Evolutionary conservation across 495 filamentous ascomycete genomes (phyloP).

Genomic region (Mycothermus thermophilus): DNA sequence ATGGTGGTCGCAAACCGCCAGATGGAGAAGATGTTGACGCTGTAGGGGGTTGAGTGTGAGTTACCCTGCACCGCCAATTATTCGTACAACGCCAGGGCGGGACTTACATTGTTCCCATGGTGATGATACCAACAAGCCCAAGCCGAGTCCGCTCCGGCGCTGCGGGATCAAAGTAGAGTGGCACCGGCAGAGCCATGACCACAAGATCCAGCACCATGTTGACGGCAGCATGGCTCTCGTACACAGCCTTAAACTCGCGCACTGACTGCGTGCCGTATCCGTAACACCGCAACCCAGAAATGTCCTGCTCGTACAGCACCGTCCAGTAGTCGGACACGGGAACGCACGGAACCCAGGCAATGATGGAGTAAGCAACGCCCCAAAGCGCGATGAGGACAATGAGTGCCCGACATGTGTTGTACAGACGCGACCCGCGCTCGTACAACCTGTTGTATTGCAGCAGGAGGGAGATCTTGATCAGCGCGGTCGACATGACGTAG

Average conservation of each 20-base stretch:
- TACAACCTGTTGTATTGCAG: conserved; percentile 25
- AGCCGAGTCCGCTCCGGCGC: conserved; percentile 9
- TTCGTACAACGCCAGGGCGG: no score
- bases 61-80: no score
- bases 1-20: conserved; percentile 21
- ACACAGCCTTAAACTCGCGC: conserved; percentile 14
- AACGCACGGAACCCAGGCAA: conserved; percentile 23
- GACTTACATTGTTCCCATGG: conserved; percentile 19
- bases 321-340: conserved; percentile 17
- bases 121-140: conserved; percentile 16
- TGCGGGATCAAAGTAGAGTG: conserved; percentile 16
- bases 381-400: conserved; percentile 16
- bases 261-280: conserved; percentile 16
- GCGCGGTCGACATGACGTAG: conserved; percentile 16
- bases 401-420: conserved; percentile 8
- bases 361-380: conserved; percentile 18
- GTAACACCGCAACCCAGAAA: conserved; percentile 8
- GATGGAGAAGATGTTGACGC: conserved; percentile 18
- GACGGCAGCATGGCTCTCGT: conserved; percentile 18
- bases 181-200: conserved; percentile 20
- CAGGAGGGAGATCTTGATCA: conserved; percentile 24
- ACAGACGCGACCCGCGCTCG: conserved; percentile 8
- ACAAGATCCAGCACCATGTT: conserved; percentile 22
- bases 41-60: conserved; percentile 6
- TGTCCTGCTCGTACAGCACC: not conserved